These are phyloP conservation scores for Neocucurbitaria cava DNA, from an alignment of 2,329 filamentous ascomycete genomes.

Conservation along the genomic window DNA sequence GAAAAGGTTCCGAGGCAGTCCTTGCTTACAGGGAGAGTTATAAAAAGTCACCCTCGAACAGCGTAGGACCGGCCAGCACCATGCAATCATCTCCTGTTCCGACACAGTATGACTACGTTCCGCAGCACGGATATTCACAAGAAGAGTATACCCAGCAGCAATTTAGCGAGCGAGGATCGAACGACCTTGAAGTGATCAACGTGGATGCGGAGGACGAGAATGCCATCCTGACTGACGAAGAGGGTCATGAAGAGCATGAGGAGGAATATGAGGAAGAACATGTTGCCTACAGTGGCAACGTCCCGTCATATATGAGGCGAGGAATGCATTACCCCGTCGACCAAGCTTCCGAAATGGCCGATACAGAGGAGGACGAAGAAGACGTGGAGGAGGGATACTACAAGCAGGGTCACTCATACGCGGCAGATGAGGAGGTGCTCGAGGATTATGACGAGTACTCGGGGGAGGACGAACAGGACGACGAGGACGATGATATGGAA, in stretches of 20 bases:
- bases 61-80: constrained; percentile 18
- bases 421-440: constrained; percentile 8
- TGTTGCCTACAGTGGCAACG: constrained; percentile 4
- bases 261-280: constrained; percentile 15
- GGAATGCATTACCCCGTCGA: too few species aligned
- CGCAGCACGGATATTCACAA: constrained; percentile 11
- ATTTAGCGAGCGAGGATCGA: constrained; percentile 13
- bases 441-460: constrained; percentile 8
- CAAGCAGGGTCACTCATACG: background rate
- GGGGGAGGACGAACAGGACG: constrained; percentile 13
- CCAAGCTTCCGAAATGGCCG: constrained; percentile 20
- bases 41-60: constrained; percentile 19
- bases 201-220: constrained; percentile 16
- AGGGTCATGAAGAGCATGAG: too few species aligned
- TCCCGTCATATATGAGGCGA: background rate
- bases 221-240: constrained; percentile 12
- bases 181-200: constrained; percentile 14
- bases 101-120: constrained; percentile 26
- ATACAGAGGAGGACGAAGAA: constrained; percentile 14
- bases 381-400: constrained; percentile 8
- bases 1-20: constrained; percentile 41
- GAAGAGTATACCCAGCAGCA: constrained; percentile 11
- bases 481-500: constrained; percentile 13
- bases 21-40: constrained; percentile 32
- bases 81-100: constrained; percentile 32